Base-by-base conservation (phyloP, 1,284 basidiomycete genomes). In the Caloboletus firmus region DNA sequence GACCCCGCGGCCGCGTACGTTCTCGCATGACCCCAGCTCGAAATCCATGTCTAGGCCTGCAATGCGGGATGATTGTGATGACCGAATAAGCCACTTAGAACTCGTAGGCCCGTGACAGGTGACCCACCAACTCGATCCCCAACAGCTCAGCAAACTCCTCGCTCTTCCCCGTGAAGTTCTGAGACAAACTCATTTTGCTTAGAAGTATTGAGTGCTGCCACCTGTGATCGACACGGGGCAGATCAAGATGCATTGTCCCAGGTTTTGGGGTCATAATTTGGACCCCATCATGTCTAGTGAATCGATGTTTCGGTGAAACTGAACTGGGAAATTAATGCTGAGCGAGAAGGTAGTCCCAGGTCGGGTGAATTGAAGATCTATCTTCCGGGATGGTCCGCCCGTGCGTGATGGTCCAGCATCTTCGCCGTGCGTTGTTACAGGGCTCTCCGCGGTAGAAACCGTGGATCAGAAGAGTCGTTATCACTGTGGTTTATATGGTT, bases 401-500 rank as follows among this genome's bases (percentile, higher is more conserved):
- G 28, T 22, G 34, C 36, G 20, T 31, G 42, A 42, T 47, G 20
- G 5, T 37, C 28, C 49, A 24, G 8, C 15, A 28, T 51, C 24
- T 35, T 32, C 28, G 13, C 37, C 20, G 17, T 45, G 24, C 31
- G 41, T 45, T 30, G 40, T 32, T n/a, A n/a, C n/a, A 18, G 37
- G 32, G 55, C 34, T 31, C 35, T 52, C 59, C 49, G 55, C 32
- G 18, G 53, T 28, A 26, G n/a, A 26, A 24, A n/a, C 39, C 13
- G 9, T 12, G 20, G 54, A 53, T 20, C 40, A 39, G 28, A 20
- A 17, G 17, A 24, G 20, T n/a, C 15, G 11, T 22, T 34, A 17
- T 54, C 32, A 18, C 22, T 46, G 26, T 35, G 12, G 11, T 35
- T 20, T n/a, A n/a, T 22, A 30, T 52, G 18, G 32, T 7, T 31